These are phyloP conservation scores for Synchytrium microbalum DNA, from an alignment of 371 early-diverging fungal species.

Conservation along the genomic window DNA sequence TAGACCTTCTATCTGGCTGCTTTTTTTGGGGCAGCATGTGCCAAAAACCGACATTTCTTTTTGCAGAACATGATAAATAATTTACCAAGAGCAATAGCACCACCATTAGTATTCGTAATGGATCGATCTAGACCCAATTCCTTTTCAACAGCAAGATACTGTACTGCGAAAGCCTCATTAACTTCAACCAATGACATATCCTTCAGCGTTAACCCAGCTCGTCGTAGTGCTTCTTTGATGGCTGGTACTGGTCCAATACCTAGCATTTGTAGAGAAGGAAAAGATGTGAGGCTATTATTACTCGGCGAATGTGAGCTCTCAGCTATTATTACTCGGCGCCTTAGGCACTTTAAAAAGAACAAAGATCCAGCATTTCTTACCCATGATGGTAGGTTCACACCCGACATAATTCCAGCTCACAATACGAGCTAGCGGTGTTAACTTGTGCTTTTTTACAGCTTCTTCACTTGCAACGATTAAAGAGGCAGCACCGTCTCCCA, in stretches of 20 bases:
- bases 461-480: conserved; percentile 81
- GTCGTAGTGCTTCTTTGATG: conserved; percentile 75
- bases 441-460: conserved; percentile 68
- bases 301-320: not conserved
- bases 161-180: conserved; percentile 97
- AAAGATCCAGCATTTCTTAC: conserved; percentile 22
- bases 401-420: conserved; percentile 82
- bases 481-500: conserved; percentile 93
- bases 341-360: conserved; percentile 20
- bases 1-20: too few relatives aligned
- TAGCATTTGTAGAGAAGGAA: conserved; percentile 43
- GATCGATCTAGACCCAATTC: conserved; percentile 72
- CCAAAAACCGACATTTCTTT: not conserved
- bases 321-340: too few relatives aligned
- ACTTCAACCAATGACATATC: conserved; percentile 92
- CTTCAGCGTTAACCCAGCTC: conserved; percentile 65
- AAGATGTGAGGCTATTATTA: conserved; percentile 1
- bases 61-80: not conserved
- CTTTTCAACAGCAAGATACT: conserved; percentile 83
- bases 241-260: conserved; percentile 94
- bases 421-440: conserved; percentile 80
- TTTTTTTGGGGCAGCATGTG: not conserved
- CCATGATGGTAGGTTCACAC: conserved; percentile 51
- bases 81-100: conserved; percentile 80
- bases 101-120: conserved; percentile 84